Base-by-base conservation (phyloP, 208 protist species). In the Wallacemonas sp. region DNA sequence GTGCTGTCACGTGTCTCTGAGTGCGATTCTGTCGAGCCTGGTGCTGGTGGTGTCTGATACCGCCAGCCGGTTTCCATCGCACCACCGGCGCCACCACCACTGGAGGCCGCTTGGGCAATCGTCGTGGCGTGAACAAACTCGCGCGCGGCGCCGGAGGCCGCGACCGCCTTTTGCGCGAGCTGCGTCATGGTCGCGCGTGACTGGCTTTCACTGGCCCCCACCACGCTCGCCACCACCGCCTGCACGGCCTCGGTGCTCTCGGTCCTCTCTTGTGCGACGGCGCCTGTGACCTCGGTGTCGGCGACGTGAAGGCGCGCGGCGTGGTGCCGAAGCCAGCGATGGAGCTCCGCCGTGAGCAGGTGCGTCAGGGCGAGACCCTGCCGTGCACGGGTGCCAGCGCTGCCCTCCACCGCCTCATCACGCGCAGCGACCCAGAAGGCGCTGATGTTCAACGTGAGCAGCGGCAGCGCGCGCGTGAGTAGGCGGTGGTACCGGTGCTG, bases 51-150 rank as follows among this genome's bases (percentile, higher is more conserved):
- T n/a, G n/a, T n/a, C n/a, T n/a, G n/a, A n/a, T n/a, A n/a, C n/a
- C n/a, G n/a, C n/a, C n/a, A n/a, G n/a, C n/a, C n/a, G n/a, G n/a
- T n/a, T n/a, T n/a, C n/a, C 36, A 41, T 41, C 36, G 36, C 36
- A 7, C 36, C 36, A 14, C 36, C 36, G 7, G 36, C 10, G 36
- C n/a, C 10, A 41, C 36, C 10, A 41, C 36, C 10, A 41, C 36
- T 41, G 10, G 36, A 41, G 36, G 36, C 10, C 36, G 14, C 10
- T 41, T 14, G 65, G 0, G 62, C 26, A n/a, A 49, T 50, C 26
- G 78, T 61, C 7, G 79, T 73, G 28, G 80, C 57, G 2, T 63
- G 62, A 2, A 81, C 36, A 54, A 91, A 91, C 54, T 87, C 85
- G 18, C 61, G 71, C 14, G 79, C 75, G 28, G 79, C 77, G 20